phyloP scores from a whole-genome alignment of 2,329 filamentous ascomycete genomes.

The Paramyrothecium sp. region DNA sequence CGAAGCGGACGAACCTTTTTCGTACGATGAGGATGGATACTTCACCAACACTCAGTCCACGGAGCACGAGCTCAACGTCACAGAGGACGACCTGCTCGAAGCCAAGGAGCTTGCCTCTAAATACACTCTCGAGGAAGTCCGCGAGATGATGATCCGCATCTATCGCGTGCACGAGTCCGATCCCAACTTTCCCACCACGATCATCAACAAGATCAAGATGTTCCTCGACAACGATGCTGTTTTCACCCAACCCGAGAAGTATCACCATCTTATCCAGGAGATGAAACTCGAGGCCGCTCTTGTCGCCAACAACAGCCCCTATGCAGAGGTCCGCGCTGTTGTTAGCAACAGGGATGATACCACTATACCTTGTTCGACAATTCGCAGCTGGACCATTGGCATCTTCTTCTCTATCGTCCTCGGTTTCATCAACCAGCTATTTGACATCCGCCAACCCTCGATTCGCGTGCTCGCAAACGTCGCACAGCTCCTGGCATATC shows the following conservation, averaged over 20 bases:
- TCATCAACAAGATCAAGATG: slow-evolving; percentile 37
- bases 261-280: slow-evolving; percentile 47
- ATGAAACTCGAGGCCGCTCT: slow-evolving; percentile 56
- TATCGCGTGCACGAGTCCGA: slow-evolving; percentile 39
- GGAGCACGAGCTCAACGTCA: slow-evolving; percentile 41
- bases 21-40: slow-evolving; percentile 35
- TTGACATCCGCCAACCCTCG: slow-evolving; percentile 54
- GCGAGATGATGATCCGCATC: slow-evolving; percentile 39
- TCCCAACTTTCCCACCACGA: slow-evolving; percentile 38
- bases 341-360: slow-evolving; percentile 56
- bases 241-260: slow-evolving; percentile 42
- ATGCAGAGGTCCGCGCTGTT: slow-evolving; percentile 55
- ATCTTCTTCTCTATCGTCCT: slow-evolving; percentile 48
- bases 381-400: slow-evolving; percentile 54
- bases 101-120: slow-evolving; percentile 41
- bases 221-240: slow-evolving; percentile 44
- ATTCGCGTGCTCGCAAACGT: slow-evolving; percentile 55
- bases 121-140: slow-evolving; percentile 41
- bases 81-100: slow-evolving; percentile 44
- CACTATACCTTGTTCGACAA: slow-evolving; percentile 48
- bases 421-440: slow-evolving; percentile 55
- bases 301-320: slow-evolving; percentile 55
- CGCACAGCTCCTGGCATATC: slow-evolving; percentile 55
- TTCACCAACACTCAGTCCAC: slow-evolving; percentile 25
- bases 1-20: slow-evolving; percentile 28